Percentiles rank a stretch among this genome's conserved stretches.
phyloP scores from a whole-genome alignment of 2,329 filamentous ascomycete genomes.

The Trichoderma cornu-damae region DNA sequence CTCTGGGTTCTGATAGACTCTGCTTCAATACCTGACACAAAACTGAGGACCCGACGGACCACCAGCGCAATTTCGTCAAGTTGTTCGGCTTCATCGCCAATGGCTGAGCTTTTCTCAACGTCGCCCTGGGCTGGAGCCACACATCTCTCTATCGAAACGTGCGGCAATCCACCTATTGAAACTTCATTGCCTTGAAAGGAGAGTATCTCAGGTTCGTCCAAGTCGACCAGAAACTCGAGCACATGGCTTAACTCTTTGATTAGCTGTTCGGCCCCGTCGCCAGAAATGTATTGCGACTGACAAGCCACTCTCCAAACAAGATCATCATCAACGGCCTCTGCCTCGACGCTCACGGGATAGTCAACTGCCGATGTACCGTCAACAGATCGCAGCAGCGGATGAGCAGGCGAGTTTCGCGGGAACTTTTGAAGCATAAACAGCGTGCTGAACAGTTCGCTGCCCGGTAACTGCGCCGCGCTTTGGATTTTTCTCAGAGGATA shows the following conservation, averaged over 20 bases:
- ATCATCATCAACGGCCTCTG: constrained; percentile 54
- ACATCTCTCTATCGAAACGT: constrained; percentile 13
- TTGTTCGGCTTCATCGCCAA: neutral
- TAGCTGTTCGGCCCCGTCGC: constrained; percentile 43
- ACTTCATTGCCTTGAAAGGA: constrained; percentile 47
- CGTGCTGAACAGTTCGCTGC: constrained; percentile 47
- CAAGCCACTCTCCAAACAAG: constrained; percentile 70
- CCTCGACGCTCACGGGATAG: constrained; percentile 76
- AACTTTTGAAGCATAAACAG: constrained; percentile 51
- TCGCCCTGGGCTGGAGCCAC: neutral
- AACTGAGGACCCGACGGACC: constrained; percentile 46
- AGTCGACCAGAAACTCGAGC: constrained; percentile 50
- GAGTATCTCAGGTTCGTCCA: constrained; percentile 48
- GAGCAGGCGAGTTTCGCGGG: neutral
- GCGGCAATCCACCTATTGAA: constrained; percentile 60
- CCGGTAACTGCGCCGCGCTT: constrained; percentile 34
- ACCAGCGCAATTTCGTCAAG: constrained; percentile 35
- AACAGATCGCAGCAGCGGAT: constrained; percentile 56
- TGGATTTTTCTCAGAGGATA: constrained; percentile 71
- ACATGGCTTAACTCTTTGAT: constrained; percentile 56
- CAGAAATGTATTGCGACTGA: constrained; percentile 50
- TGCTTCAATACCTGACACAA: constrained; percentile 56
- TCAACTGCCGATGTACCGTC: constrained; percentile 64
- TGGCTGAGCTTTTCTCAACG: accelerated
- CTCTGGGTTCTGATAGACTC: constrained; percentile 54